Conservation (phyloP, 805 yeast species). For the Yamadazyma paraphyllophila region DNA sequence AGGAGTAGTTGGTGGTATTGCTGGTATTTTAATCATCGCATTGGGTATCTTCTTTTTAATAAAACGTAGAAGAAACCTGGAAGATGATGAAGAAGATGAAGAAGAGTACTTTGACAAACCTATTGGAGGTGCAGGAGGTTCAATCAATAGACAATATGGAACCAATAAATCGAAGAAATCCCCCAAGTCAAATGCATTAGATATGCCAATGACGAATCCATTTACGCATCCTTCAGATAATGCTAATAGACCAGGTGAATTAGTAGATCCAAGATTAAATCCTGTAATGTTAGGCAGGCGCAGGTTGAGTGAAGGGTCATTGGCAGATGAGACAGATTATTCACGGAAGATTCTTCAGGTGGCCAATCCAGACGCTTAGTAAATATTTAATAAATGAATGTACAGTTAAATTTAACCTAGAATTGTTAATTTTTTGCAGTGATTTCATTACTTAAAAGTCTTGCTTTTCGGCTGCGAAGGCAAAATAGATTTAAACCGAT, state of each 20-base stretch:
- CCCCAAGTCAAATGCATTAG: slow-evolving; percentile 26
- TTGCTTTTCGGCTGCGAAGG: too few species aligned
- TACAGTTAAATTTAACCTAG: neutral
- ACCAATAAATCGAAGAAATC: slow-evolving; percentile 18
- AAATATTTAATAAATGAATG: slow-evolving; percentile 2
- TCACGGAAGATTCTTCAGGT: slow-evolving; percentile 78
- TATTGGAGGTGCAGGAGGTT: slow-evolving; percentile 16
- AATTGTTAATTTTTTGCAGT: neutral
- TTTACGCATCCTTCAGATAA: slow-evolving; percentile 57
- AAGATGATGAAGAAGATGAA: slow-evolving; percentile 32
- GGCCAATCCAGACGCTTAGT: slow-evolving; percentile 69
- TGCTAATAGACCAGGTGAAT: slow-evolving; percentile 12
- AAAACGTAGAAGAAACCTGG: slow-evolving; percentile 28
- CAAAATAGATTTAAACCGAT: too few species aligned
- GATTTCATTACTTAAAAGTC: too few species aligned
- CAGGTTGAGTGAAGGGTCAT: slow-evolving; percentile 78
- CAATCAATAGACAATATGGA: slow-evolving; percentile 16
- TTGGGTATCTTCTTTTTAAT: slow-evolving; percentile 29
- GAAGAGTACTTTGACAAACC: slow-evolving; percentile 34
- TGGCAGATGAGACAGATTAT: slow-evolving; percentile 84
- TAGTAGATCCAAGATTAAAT: slow-evolving; percentile 62
- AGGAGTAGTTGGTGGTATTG: slow-evolving; percentile 45
- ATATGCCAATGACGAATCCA: slow-evolving; percentile 54
- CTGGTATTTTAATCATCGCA: slow-evolving; percentile 26
- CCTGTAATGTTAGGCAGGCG: slow-evolving; percentile 81